Conservation (phyloP, 495 filamentous ascomycete genomes). For the Friedmanniomyces endolithicus region DNA sequence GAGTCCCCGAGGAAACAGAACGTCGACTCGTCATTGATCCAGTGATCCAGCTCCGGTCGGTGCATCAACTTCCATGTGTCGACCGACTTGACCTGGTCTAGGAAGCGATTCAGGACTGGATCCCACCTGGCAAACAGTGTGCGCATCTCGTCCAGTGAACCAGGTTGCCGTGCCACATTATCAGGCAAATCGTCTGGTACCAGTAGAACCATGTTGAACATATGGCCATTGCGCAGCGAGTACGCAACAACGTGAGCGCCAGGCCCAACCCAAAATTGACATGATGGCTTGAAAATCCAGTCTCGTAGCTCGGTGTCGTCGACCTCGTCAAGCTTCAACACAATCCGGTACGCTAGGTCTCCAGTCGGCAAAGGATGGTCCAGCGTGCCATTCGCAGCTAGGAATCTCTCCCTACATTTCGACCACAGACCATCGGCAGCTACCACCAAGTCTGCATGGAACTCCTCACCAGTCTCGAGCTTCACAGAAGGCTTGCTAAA, state of each 20-base stretch:
- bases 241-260: conserved; percentile 53
- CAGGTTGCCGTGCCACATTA: conserved; percentile 41
- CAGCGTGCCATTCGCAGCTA: conserved; percentile 14
- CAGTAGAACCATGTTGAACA: conserved; percentile 58
- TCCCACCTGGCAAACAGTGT: conserved; percentile 47
- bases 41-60: conserved; percentile 40
- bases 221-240: conserved; percentile 44
- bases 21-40: conserved; percentile 41
- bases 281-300: conserved; percentile 41
- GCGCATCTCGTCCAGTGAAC: conserved; percentile 55
- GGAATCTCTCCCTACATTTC: conserved; percentile 23
- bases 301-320: conserved; percentile 37
- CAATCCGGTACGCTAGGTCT: conserved; percentile 54
- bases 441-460: conserved; percentile 26
- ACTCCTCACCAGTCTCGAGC: conserved; percentile 19
- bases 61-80: conserved; percentile 58
- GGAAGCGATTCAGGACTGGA: conserved; percentile 34
- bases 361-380: conserved; percentile 41
- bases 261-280: conserved; percentile 63
- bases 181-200: conserved; percentile 56
- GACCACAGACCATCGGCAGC: conserved; percentile 33
- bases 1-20: conserved; percentile 43
- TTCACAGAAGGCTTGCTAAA: conserved; percentile 12
- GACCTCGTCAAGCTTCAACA: conserved; percentile 45
- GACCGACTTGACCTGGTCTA: conserved; percentile 42